Conservation (phyloP, 2,329 filamentous ascomycete genomes). For the Fusarium udum region DNA sequence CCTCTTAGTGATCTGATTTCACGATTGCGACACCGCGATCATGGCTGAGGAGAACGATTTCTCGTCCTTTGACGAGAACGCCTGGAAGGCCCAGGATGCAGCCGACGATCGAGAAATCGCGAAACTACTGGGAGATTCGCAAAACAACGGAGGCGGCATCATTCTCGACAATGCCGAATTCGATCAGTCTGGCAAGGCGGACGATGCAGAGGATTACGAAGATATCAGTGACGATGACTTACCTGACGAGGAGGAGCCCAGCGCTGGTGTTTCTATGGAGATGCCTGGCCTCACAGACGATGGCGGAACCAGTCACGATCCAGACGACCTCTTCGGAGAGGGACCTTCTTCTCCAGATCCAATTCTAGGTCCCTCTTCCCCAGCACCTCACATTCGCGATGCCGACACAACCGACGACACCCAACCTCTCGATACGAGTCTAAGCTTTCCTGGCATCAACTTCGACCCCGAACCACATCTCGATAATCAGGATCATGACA, state of each 20-base stretch:
- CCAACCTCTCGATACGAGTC: constrained; percentile 44
- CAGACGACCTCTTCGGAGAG: constrained; percentile 76
- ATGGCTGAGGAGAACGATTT: constrained; percentile 49
- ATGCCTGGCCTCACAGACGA: constrained; percentile 68
- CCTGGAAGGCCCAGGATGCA: constrained; percentile 56
- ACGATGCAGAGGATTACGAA: constrained; percentile 89
- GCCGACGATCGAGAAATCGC: constrained; percentile 61
- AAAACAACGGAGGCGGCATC: constrained; percentile 52
- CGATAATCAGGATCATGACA: constrained; percentile 68
- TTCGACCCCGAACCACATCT: constrained; percentile 58
- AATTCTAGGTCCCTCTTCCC: constrained; percentile 55
- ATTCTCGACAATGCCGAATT: constrained; percentile 60
- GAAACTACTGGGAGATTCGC: constrained; percentile 54
- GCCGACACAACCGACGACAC: constrained; percentile 50
- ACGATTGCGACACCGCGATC: constrained; percentile 39
- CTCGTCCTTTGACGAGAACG: constrained; percentile 48
- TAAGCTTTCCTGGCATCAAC: constrained; percentile 56
- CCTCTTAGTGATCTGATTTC: constrained; percentile 39
- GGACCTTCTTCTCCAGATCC: constrained; percentile 61
- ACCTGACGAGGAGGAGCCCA: constrained; percentile 77
- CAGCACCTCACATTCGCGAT: constrained; percentile 55
- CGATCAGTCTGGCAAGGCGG: constrained; percentile 81
- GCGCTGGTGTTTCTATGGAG: constrained; percentile 55
- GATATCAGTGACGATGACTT: constrained; percentile 93
- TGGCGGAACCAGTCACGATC: constrained; percentile 67